phyloP scores from a whole-genome alignment of 1,139 yeast genomes.

The Spencermartinsiella ligniputridi region DNA sequence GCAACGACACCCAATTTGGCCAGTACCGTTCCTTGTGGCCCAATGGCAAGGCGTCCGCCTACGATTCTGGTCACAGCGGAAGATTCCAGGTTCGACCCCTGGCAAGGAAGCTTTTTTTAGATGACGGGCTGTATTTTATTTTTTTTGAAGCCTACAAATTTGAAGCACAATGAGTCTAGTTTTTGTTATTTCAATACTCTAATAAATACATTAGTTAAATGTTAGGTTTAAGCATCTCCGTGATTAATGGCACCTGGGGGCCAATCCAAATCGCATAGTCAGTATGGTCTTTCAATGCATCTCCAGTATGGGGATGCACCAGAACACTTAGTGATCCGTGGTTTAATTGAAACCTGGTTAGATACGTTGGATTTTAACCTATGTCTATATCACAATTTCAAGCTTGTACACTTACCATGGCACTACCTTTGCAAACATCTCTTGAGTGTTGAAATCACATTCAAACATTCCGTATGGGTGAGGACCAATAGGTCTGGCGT shows the following conservation, averaged over 20 bases:
- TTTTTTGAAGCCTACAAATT: too few relatives aligned
- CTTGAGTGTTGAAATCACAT: constrained; percentile 35
- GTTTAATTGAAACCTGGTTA: constrained; percentile 42
- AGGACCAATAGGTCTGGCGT: constrained; percentile 54
- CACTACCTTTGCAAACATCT: constrained; percentile 32
- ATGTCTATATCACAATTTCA: too few relatives aligned
- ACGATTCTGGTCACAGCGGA: constrained; percentile 14
- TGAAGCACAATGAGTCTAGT: too few relatives aligned
- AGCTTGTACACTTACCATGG: constrained; percentile 30
- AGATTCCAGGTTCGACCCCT: constrained; percentile 32
- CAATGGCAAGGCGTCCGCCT: constrained; percentile 17
- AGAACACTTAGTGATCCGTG: constrained; percentile 51
- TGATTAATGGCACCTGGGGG: constrained; percentile 28
- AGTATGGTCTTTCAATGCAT: constrained; percentile 47
- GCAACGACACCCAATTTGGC: too few relatives aligned
- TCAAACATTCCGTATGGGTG: constrained; percentile 48
- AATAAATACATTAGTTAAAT: not conserved
- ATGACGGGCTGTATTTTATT: too few relatives aligned
- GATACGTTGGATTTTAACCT: too few relatives aligned
- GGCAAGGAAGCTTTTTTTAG: constrained; percentile 28
- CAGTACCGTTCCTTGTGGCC: constrained; percentile 14
- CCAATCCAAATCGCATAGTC: constrained; percentile 54
- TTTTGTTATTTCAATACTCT: too few relatives aligned
- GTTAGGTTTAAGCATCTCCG: constrained; percentile 9
- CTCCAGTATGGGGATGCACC: constrained; percentile 48